Evolutionary conservation across 1,139 yeast genomes (phyloP).

Genomic region (Debaryomyces nepalensis): DNA sequence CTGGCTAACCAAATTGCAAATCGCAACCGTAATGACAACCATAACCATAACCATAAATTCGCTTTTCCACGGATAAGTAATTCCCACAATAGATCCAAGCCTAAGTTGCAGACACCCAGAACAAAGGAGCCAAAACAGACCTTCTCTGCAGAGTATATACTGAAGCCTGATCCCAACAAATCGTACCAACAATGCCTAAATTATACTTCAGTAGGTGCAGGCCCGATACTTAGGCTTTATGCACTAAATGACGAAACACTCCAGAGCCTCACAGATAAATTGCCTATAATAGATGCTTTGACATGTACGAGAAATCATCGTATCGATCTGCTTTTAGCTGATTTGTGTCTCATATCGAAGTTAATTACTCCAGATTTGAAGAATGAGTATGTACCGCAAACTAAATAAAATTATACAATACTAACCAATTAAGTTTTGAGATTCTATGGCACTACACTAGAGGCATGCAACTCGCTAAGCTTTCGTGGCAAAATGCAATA

Average conservation of each 20-base stretch:
- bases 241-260: background rate
- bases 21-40: too few species aligned
- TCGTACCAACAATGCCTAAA: too few species aligned
- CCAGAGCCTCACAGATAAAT: background rate
- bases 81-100: too few species aligned
- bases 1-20: too few species aligned
- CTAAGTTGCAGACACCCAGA: too few species aligned
- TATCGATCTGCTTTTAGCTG: constrained; percentile 3
- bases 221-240: background rate
- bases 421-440: constrained; percentile 3
- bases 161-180: too few species aligned
- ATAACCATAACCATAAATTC: too few species aligned
- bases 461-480: background rate
- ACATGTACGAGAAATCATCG: background rate
- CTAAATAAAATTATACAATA: background rate
- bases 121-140: too few species aligned
- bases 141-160: too few species aligned
- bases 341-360: constrained; percentile 3
- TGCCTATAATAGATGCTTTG: background rate
- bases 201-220: background rate
- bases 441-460: constrained; percentile 1
- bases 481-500: background rate
- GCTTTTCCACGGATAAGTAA: too few species aligned
- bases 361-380: background rate
- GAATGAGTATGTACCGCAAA: background rate